Evolutionary conservation across 495 filamentous ascomycete genomes (phyloP), one percentile per base, ranked within the genome.

Genomic region (Bombardia bombarda): DNA sequence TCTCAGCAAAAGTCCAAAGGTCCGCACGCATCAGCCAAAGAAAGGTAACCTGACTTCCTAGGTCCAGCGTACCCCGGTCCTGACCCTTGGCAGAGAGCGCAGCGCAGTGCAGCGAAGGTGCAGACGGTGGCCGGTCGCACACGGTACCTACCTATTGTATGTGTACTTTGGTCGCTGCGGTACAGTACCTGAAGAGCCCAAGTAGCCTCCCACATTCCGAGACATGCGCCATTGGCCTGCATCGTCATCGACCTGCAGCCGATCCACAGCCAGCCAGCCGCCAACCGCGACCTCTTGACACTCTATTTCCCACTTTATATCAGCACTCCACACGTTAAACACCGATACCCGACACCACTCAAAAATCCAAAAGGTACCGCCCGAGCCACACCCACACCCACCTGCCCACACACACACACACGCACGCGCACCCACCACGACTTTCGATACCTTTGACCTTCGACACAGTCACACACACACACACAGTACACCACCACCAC

Each of bases 211-310:
- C 56, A 60, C 58, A 53, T 62, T 53, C 59, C 59, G 59, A 60
- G 49, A 50, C 48, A 53, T 56, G 53, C 51, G 48, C 53, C 46
- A 55, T 51, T 56, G 51, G 52, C 33, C 50, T 50, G 59, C 54
- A 54, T 52, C 57, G 59, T 62, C 59, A 62, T 62, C 56, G 51
- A 56, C 54, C 51, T 58, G 59, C 59, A 62, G 56, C 41, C 53
- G 51, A 59, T 57, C 55, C 55, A 42, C 52, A 43, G 34, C 43
- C 49, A 57, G 34, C 43, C 49, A 57, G 51, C 54, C 49, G 49
- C 52, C 51, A 51, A 43, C 57, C 52, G 41, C 38, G 25, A 41
- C 36, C 42, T 21, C 38, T 33, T 20, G 42, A 31, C 33, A 53
- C 53, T 45, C 51, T 55, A 60, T 52, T 58, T 56, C 47, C 50